A percentile compares a stretch with the other conserved stretches of the same genome.
phyloP scores from a whole-genome alignment of 169 alveolate genomes.

The Cryptosporidium viatorum region DNA sequence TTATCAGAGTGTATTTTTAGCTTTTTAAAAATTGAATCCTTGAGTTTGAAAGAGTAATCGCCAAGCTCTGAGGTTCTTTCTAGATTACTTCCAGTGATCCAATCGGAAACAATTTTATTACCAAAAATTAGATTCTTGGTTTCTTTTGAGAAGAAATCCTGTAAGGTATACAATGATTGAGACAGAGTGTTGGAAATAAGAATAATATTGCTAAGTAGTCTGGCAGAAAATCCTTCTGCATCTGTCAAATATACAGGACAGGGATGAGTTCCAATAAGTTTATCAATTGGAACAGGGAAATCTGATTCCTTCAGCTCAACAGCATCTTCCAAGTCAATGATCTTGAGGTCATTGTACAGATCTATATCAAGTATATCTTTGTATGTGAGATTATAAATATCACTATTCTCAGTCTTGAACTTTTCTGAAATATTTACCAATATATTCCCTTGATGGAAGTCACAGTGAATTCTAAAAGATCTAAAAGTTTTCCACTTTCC shows the following conservation, averaged over 20 bases:
- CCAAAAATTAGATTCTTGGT: background rate
- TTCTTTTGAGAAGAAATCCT: conserved; percentile 14
- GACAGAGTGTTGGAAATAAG: conserved; percentile 17
- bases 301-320: conserved; percentile 47
- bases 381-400: conserved; percentile 19
- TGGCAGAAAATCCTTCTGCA: conserved; percentile 39
- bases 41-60: background rate
- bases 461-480: conserved; percentile 60
- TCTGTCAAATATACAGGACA: conserved; percentile 64
- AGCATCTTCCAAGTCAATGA: conserved; percentile 63
- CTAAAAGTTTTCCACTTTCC: conserved; percentile 43
- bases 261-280: conserved; percentile 51
- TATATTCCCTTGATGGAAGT: conserved; percentile 50
- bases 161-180: background rate
- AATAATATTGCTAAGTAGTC: conserved; percentile 17
- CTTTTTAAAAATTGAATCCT: conserved; percentile 4
- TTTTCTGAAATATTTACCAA: conserved; percentile 33
- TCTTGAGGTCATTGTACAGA: conserved; percentile 24
- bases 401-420: background rate
- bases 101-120: conserved; percentile 3
- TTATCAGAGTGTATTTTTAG: background rate
- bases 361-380: conserved; percentile 35
- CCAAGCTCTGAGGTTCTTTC: background rate
- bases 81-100: conserved; percentile 13
- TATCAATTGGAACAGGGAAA: conserved; percentile 62